These are phyloP conservation scores for Rhododendron henanense DNA, from an alignment of 148 eudicot species.

Conservation along the genomic window DNA sequence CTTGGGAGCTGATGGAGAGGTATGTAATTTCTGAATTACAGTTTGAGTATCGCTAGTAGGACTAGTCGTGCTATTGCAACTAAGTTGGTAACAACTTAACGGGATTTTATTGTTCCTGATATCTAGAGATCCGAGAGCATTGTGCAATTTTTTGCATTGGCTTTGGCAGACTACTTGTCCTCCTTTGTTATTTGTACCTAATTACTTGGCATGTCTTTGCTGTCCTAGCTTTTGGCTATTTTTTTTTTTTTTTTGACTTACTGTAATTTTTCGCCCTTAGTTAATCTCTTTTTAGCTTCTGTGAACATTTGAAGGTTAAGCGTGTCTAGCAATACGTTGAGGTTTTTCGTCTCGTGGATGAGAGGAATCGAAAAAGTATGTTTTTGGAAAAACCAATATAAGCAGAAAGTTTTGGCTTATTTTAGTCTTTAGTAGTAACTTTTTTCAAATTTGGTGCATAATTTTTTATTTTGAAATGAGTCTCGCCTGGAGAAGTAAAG, in stretches of 20 bases:
- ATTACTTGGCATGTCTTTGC: neutral
- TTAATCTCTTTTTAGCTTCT: neutral
- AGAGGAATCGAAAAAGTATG: neutral
- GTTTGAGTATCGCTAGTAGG: too few relatives aligned
- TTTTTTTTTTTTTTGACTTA: neutral
- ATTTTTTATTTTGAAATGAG: neutral
- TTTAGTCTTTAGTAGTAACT: neutral
- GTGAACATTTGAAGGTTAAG: neutral
- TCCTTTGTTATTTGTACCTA: neutral
- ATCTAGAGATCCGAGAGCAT: neutral
- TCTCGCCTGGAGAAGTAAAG: neutral
- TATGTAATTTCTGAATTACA: conserved; percentile 17
- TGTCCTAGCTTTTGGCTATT: neutral
- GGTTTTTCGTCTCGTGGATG: neutral
- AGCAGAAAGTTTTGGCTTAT: neutral
- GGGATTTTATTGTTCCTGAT: neutral
- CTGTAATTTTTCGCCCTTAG: neutral
- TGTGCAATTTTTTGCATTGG: neutral
- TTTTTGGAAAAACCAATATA: neutral
- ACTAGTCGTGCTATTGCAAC: neutral
- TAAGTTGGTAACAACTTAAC: neutral
- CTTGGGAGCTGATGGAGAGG: conserved; percentile 96
- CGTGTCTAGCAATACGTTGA: neutral
- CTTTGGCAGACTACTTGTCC: neutral
- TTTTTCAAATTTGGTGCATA: neutral